Percentiles rank a stretch among this genome's conserved stretches.
Evolutionary conservation across 371 early-diverging fungal species (phyloP).

Genomic region (Syncephalastrum racemosum): DNA sequence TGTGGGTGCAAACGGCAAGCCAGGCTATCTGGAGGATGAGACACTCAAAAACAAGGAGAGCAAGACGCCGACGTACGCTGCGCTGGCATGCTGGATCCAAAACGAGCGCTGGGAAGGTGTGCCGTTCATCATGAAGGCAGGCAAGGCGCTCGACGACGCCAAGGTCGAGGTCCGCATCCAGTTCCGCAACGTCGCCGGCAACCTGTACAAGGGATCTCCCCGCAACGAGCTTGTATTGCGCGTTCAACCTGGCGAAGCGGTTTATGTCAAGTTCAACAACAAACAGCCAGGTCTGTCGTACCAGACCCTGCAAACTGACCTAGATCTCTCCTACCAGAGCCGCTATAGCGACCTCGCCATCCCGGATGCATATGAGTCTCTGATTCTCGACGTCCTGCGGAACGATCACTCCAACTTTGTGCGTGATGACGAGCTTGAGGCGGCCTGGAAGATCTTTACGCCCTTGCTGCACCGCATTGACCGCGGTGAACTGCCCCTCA

Average conservation of each 20-base stretch:
- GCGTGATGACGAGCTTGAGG: slow-evolving; percentile 92
- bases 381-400: slow-evolving; percentile 85
- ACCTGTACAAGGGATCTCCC: slow-evolving; percentile 66
- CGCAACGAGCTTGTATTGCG: slow-evolving; percentile 96
- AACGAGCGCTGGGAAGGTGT: slow-evolving; percentile 93
- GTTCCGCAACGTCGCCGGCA: slow-evolving; percentile 84
- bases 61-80: slow-evolving; percentile 88
- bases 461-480: slow-evolving; percentile 90
- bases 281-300: slow-evolving; percentile 82
- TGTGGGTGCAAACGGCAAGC: slow-evolving; percentile 67
- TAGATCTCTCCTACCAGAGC: slow-evolving; percentile 86
- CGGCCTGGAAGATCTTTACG: slow-evolving; percentile 96
- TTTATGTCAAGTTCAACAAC: slow-evolving; percentile 94
- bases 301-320: slow-evolving; percentile 80
- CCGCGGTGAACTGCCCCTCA: slow-evolving; percentile 52
- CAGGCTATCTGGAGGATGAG: slow-evolving; percentile 90
- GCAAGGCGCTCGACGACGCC: slow-evolving; percentile 87
- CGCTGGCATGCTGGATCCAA: slow-evolving; percentile 75
- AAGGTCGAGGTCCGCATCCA: slow-evolving; percentile 90
- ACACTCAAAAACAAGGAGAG: slow-evolving; percentile 65
- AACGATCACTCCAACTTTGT: slow-evolving; percentile 97
- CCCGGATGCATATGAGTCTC: slow-evolving; percentile 95
- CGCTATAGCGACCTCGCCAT: slow-evolving; percentile 83
- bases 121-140: slow-evolving; percentile 89
- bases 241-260: slow-evolving; percentile 91